phyloP scores from a whole-genome alignment of 202 grass and related monocot genomes.

The Setaria italica region DNA sequence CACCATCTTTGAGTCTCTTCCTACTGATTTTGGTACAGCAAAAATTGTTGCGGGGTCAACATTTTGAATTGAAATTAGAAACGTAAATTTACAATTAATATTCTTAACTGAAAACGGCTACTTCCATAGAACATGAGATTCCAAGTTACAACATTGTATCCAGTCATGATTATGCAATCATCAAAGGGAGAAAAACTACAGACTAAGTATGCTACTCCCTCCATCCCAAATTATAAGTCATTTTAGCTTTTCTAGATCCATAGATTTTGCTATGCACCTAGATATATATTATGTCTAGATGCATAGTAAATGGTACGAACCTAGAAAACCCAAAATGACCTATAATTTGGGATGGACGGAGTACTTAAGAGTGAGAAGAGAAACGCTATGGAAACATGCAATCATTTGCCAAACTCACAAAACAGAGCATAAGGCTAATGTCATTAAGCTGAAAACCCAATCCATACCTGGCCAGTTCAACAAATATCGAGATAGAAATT shows the following conservation, averaged over 20 bases:
- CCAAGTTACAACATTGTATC: constrained; percentile 10
- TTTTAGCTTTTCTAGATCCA: too few species aligned
- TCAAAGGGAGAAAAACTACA: not conserved
- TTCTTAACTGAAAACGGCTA: not conserved
- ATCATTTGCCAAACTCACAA: not conserved
- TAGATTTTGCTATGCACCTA: too few species aligned
- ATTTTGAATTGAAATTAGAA: not conserved
- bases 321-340: too few species aligned
- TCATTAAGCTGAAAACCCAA: not conserved
- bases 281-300: too few species aligned
- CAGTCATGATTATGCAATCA: not conserved
- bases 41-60: too few species aligned
- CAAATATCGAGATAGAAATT: not conserved
- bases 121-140: not conserved
- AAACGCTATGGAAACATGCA: not conserved
- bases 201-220: not conserved
- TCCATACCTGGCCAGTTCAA: not conserved
- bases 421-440: not conserved
- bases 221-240: too few species aligned
- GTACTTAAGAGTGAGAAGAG: not conserved
- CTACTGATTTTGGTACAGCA: not conserved
- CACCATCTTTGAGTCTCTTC: not conserved
- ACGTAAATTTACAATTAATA: not conserved
- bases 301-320: too few species aligned
- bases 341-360: too few species aligned